Evolutionary conservation across 306 rosid genomes (phyloP).

Genomic region (Sophora flavescens): DNA sequence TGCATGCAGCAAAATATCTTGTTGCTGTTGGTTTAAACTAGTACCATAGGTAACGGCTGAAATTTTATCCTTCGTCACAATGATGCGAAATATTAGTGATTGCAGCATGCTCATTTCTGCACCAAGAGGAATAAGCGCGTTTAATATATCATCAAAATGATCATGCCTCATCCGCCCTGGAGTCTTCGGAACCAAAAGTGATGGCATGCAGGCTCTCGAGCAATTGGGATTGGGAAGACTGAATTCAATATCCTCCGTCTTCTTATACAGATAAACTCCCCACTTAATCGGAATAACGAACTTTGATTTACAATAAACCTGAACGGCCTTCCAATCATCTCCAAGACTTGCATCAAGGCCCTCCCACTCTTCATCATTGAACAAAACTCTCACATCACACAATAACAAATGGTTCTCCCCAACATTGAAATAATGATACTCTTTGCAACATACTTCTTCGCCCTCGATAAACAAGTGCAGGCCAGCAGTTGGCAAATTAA

Average conservation of each 20-base stretch:
- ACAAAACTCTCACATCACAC: slow-evolving; percentile 4
- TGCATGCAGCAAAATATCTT: no score
- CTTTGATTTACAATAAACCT: neutral
- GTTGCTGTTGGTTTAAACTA: no score
- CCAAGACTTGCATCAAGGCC: neutral
- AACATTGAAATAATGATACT: neutral
- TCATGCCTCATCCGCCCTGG: no score
- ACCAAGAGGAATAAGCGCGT: no score
- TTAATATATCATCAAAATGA: no score
- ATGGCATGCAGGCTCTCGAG: neutral
- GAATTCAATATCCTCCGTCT: slow-evolving; percentile 7
- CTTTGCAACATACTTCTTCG: neutral
- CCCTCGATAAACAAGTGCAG: neutral
- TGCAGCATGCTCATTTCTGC: no score
- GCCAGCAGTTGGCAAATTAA: no score
- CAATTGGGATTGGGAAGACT: neutral
- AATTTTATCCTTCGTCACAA: no score
- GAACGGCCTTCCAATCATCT: slow-evolving; percentile 33
- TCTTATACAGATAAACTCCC: slow-evolving; percentile 5
- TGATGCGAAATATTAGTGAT: no score
- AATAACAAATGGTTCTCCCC: neutral
- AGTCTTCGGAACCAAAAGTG: slow-evolving; percentile 9
- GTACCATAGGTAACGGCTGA: no score
- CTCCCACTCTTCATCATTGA: neutral
- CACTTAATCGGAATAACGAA: neutral